Conservation (phyloP, 163 green algal genomes). For the Scenedesmus sp. region DNA sequence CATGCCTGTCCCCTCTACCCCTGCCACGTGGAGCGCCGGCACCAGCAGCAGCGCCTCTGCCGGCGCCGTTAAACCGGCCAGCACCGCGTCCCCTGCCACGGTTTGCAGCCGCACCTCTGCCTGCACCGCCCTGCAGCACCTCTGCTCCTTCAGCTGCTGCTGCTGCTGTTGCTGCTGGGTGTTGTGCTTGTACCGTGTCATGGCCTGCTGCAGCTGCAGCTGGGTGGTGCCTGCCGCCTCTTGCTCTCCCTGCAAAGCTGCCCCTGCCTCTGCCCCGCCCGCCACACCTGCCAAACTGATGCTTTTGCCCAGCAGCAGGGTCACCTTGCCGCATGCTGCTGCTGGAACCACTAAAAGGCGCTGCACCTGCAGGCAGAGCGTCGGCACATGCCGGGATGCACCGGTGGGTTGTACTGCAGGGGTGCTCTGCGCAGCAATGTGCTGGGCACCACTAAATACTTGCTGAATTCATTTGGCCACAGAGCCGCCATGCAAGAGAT, state of each 20-base stretch:
- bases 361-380: background rate
- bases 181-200: background rate
- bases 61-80: background rate
- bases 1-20: background rate
- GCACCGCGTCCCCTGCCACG: background rate
- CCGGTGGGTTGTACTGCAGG: background rate
- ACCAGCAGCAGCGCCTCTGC: background rate
- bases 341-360: background rate
- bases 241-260: conserved; percentile 1
- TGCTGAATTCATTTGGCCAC: background rate
- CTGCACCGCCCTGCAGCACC: background rate
- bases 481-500: background rate
- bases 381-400: too few species aligned
- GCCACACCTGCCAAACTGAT: background rate
- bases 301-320: background rate
- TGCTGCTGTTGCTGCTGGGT: conserved; percentile 5
- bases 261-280: background rate
- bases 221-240: background rate
- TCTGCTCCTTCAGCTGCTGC: background rate
- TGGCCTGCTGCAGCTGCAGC: conserved; percentile 12
- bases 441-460: background rate
- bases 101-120: background rate
- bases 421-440: background rate
- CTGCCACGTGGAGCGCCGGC: background rate
- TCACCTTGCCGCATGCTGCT: background rate